Evolutionary conservation across 352 stramenopile genomes (phyloP).

Genomic region (Phytopythium ostracodes): DNA sequence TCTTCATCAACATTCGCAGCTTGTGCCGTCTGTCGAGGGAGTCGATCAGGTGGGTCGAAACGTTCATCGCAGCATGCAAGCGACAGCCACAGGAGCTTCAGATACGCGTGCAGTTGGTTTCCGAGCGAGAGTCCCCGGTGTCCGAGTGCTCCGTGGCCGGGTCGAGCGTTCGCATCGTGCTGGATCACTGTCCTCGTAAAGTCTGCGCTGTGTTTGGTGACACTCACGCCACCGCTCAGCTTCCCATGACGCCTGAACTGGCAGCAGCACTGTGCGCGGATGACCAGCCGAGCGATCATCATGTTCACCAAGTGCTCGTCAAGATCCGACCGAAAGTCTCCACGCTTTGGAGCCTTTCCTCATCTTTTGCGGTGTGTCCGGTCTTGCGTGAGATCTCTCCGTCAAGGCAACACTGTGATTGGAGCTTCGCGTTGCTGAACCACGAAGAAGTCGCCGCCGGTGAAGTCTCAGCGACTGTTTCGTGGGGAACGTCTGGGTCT

Average conservation of each 20-base stretch:
- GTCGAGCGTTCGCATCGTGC: background rate
- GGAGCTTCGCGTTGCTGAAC: background rate
- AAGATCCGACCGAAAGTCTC: background rate
- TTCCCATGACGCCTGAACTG: background rate
- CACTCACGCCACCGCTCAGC: background rate
- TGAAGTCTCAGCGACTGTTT: background rate
- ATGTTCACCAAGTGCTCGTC: background rate
- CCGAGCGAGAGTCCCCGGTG: background rate
- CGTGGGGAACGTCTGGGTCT: background rate
- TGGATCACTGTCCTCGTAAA: background rate
- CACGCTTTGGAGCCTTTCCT: background rate
- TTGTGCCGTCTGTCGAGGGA: background rate
- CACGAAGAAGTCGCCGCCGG: background rate
- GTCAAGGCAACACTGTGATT: background rate
- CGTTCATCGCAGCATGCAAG: background rate
- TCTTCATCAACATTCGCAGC: background rate
- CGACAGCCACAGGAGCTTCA: background rate
- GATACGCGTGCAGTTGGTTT: background rate
- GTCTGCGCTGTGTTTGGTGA: background rate
- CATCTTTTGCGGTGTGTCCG: background rate
- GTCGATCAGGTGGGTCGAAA: background rate
- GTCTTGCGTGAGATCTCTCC: background rate
- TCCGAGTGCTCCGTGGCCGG: background rate
- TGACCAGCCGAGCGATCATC: background rate
- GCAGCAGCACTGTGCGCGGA: background rate